Percentiles rank a stretch among this genome's conserved stretches.
phyloP scores from a whole-genome alignment of 2,329 filamentous ascomycete species.

The Microsporum canis region DNA sequence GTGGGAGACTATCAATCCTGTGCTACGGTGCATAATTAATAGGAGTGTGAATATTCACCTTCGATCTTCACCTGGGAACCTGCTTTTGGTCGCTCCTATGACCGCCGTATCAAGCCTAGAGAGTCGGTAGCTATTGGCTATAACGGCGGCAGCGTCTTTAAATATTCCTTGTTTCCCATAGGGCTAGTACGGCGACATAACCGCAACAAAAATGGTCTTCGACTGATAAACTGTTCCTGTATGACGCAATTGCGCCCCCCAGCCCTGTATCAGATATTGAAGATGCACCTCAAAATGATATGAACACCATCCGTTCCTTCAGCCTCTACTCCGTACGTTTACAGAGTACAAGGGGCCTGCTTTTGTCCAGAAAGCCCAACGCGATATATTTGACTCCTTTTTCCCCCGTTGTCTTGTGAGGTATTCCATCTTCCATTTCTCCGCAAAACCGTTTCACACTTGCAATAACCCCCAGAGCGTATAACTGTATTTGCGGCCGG shows the following conservation, averaged over 20 bases:
- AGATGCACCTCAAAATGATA: background rate
- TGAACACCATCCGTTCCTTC: background rate
- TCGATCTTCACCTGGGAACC: background rate
- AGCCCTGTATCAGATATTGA: background rate
- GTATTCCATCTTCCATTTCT: background rate
- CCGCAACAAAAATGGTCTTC: background rate
- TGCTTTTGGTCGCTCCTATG: background rate
- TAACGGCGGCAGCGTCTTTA: background rate
- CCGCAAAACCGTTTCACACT: background rate
- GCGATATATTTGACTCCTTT: background rate
- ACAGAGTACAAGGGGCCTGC: background rate
- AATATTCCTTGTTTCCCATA: background rate
- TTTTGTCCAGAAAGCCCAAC: background rate
- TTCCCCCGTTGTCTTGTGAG: background rate
- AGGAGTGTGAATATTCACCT: background rate
- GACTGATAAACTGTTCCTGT: background rate
- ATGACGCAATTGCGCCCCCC: background rate
- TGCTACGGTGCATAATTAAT: constrained; percentile 1
- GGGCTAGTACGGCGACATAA: background rate
- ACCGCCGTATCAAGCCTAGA: background rate
- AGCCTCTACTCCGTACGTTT: background rate
- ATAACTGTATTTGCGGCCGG: background rate
- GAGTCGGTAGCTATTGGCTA: background rate
- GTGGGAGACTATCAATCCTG: background rate
- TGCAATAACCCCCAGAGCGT: background rate